These are phyloP conservation scores for Rhodotorula kratochvilovae DNA, from an alignment of 768 basidiomycete species.

Conservation along the genomic window DNA sequence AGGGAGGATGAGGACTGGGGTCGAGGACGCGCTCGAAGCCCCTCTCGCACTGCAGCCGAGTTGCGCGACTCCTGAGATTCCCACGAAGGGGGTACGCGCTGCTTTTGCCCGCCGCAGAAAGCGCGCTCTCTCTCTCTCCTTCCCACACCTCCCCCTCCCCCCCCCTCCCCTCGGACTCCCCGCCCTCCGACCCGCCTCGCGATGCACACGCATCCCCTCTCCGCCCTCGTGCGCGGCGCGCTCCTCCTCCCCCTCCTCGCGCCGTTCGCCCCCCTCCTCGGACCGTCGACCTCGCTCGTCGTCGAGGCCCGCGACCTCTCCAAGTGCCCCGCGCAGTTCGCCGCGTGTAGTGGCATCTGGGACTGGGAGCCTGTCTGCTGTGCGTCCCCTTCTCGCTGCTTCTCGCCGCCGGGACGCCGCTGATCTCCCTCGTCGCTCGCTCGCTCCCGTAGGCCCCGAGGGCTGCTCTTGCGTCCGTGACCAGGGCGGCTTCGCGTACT, in stretches of 20 bases:
- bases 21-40: too few species aligned
- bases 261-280: background rate
- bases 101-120: background rate
- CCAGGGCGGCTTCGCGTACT: background rate
- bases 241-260: background rate
- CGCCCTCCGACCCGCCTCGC: background rate
- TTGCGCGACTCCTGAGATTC: too few species aligned
- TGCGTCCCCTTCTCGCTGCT: background rate
- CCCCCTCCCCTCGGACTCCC: background rate
- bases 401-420: background rate
- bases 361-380: background rate
- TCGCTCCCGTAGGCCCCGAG: background rate
- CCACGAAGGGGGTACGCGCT: too few species aligned
- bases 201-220: too few species aligned
- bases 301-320: background rate
- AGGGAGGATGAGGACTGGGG: too few species aligned
- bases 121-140: background rate
- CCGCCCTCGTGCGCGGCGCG: background rate
- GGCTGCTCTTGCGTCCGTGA: background rate
- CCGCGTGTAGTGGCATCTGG: background rate
- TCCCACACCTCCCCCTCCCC: background rate
- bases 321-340: background rate
- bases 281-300: background rate
- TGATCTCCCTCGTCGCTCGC: background rate
- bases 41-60: too few species aligned